phyloP scores from a whole-genome alignment of 345 rosid genomes.

The Salix udensis region DNA sequence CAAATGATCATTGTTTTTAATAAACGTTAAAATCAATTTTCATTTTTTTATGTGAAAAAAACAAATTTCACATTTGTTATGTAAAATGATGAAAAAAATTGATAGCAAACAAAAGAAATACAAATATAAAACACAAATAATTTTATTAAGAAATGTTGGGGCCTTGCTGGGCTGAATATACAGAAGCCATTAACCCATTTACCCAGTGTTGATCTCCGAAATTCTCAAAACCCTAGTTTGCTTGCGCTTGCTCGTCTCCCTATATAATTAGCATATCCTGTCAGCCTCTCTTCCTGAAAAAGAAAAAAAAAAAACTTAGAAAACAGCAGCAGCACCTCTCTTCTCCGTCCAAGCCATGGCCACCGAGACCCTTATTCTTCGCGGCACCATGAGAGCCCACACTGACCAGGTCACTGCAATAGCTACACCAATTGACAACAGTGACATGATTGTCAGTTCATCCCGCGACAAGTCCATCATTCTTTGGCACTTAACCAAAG shows the following conservation, averaged over 20 bases:
- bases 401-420: slow-evolving; percentile 95
- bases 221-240: neutral
- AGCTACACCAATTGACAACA: slow-evolving; percentile 85
- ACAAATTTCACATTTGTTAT: too few species aligned
- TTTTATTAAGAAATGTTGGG: too few species aligned
- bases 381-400: slow-evolving; percentile 93
- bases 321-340: neutral
- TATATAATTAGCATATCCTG: neutral
- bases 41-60: too few species aligned
- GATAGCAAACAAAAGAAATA: too few species aligned
- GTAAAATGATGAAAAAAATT: too few species aligned
- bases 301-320: neutral
- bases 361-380: slow-evolving; percentile 63
- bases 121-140: too few species aligned
- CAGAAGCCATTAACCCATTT: too few species aligned
- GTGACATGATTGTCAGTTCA: slow-evolving; percentile 83
- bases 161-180: too few species aligned
- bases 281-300: neutral
- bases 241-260: neutral
- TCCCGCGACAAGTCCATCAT: slow-evolving; percentile 98
- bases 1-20: too few species aligned
- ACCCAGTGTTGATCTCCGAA: neutral
- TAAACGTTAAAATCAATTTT: too few species aligned
- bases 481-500: slow-evolving; percentile 83
- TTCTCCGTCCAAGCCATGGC: slow-evolving; percentile 40